A percentile compares a stretch with the other conserved stretches of the same genome.
These are phyloP conservation scores for Priceomyces melissophilus DNA, from an alignment of 805 yeast genomes.

Conservation along the genomic window DNA sequence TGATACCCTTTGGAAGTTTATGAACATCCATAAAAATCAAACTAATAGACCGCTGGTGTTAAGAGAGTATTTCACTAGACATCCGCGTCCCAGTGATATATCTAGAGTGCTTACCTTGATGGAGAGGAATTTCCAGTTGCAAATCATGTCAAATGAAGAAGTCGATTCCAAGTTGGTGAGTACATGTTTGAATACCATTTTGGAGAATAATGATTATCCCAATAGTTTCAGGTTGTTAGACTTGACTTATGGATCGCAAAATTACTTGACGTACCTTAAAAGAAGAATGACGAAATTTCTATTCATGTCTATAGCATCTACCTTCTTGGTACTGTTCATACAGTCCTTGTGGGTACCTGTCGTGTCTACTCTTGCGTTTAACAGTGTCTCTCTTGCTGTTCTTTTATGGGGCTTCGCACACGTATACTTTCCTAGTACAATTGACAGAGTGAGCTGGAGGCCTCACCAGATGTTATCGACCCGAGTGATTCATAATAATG, in stretches of 20 bases:
- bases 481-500: constrained; percentile 28
- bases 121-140: constrained; percentile 5
- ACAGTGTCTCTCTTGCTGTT: not conserved
- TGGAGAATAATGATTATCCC: constrained; percentile 25
- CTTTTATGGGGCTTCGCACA: constrained; percentile 8
- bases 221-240: constrained; percentile 26
- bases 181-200: constrained; percentile 14
- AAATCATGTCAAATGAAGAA: not conserved
- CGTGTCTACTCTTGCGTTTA: constrained; percentile 4
- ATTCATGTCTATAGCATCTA: not conserved
- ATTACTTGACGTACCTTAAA: constrained; percentile 14
- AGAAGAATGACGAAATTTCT: not conserved
- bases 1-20: constrained; percentile 8
- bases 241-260: constrained; percentile 15
- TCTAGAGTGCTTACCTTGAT: constrained; percentile 9
- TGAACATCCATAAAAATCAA: constrained; percentile 3
- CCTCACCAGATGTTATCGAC: constrained; percentile 24
- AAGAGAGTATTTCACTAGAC: constrained; percentile 14
- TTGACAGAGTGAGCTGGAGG: constrained; percentile 38
- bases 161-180: constrained; percentile 8
- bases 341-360: constrained; percentile 10
- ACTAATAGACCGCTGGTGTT: constrained; percentile 4
- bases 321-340: not conserved
- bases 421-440: constrained; percentile 7
- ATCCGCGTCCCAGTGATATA: constrained; percentile 16